Base-by-base conservation (phyloP, 1,139 yeast species). In the Sugiyamaella grinbergsii region DNA sequence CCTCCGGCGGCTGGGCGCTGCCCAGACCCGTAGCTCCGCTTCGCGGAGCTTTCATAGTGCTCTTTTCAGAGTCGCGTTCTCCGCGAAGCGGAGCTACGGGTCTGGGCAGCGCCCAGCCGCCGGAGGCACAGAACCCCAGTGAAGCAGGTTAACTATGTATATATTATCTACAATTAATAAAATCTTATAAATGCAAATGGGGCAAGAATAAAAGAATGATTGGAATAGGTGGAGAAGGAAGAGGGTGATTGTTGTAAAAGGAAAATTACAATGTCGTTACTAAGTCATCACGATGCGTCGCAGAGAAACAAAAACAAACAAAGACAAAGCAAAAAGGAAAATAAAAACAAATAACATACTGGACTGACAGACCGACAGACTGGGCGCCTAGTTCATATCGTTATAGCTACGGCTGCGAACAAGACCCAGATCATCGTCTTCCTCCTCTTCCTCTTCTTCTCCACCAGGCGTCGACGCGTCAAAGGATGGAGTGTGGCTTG, bases 351-450 rank as follows among this genome's bases (percentile, higher is more conserved):
- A 24, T 16, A 39, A 37, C 39, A 39, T 24, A 24, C 16, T 23
- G 22, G 28, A 16, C 26, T 2, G 7, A 26, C 10, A n/a, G 11
- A 31, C 3, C 5, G 20, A 11, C 4, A 22, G 16, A 13, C 20
- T 5, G 5, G 37, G 13, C 6, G 7, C 3, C 42, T 31, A 47
- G 31, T 51, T 55, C 52, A 52, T 58, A 38, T 57, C 61, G 42
- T 72, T 52, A 42, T 59, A 57, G 49, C 64, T 62, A 23, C 59
- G 59, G 33, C 74, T 71, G 55, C 80, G 69, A 16, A 73, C 69
- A 47, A 60, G 56, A 37, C 58, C 61, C n/a, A 62, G 57, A 32
- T 63, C 62, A 32, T 63, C 59, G 43, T 60, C 58, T 32, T 59
- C 53, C 40, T 59, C 57, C 46, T 59, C 59, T n/a, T 56, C 57